Conservation (phyloP, 2,329 filamentous ascomycete genomes). For the Epichloe sibirici region DNA sequence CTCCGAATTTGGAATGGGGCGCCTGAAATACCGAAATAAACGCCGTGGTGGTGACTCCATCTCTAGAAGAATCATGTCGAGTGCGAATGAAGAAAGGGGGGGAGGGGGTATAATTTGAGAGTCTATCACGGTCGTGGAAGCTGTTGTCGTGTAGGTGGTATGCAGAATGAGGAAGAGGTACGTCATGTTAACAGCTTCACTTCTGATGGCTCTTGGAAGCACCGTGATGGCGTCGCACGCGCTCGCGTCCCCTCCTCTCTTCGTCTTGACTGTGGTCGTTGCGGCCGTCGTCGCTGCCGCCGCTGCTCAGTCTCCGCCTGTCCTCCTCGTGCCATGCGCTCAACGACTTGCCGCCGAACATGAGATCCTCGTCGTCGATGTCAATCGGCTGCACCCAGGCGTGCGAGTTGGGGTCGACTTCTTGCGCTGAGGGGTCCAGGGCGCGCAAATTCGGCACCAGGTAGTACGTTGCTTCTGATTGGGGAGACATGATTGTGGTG, state of each 20-base stretch:
- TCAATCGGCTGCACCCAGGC: conserved; percentile 41
- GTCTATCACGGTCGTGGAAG: no score
- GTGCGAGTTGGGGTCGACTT: conserved; percentile 22
- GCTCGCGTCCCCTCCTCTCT: conserved; percentile 8
- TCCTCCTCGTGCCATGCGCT: conserved; percentile 48
- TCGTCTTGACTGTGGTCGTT: conserved; percentile 22
- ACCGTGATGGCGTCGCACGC: conserved; percentile 16
- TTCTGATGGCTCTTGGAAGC: neutral
- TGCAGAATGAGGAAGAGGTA: no score
- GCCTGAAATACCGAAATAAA: no score
- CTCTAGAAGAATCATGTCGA: neutral
- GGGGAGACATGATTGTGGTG: conserved; percentile 7
- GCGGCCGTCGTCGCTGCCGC: conserved; percentile 19
- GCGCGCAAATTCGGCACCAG: conserved; percentile 21
- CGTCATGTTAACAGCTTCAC: neutral
- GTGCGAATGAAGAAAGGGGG: no score
- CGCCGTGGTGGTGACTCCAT: neutral
- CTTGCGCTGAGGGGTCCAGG: conserved; percentile 20
- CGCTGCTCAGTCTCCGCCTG: conserved; percentile 23
- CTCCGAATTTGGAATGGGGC: no score
- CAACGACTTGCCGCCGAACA: conserved; percentile 47
- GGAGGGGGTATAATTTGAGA: no score
- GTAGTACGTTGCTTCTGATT: conserved; percentile 16
- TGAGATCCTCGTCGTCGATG: conserved; percentile 50
- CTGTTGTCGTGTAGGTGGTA: no score